Conservation (phyloP, 2,329 filamentous ascomycete genomes). For the Botrytis galanthina region DNA sequence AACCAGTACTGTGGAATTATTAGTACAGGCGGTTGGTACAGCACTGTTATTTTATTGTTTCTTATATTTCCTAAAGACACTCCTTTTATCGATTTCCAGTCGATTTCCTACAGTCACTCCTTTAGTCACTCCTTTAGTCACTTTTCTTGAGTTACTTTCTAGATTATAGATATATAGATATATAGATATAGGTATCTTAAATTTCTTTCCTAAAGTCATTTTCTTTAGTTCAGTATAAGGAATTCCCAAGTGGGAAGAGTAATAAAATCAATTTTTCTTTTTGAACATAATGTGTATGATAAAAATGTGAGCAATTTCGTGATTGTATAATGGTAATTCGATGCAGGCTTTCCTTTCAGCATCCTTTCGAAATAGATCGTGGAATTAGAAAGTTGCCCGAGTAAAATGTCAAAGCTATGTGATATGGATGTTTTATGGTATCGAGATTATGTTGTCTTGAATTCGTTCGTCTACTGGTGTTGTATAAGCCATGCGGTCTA, state of each 20-base stretch:
- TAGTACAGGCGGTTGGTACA: too few species aligned
- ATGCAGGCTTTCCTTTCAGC: background rate
- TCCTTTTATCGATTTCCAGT: background rate
- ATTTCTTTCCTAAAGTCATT: background rate
- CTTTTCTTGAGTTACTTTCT: background rate
- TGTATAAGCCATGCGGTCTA: background rate
- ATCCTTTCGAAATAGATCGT: background rate
- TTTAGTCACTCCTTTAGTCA: background rate
- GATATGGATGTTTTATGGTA: background rate
- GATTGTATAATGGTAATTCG: background rate
- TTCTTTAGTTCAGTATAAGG: background rate
- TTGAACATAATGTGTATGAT: background rate
- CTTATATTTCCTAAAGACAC: background rate
- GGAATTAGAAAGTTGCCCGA: background rate
- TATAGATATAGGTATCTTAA: background rate
- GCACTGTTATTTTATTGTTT: too few species aligned
- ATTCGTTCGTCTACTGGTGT: background rate
- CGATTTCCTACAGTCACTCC: background rate
- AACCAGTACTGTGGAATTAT: too few species aligned
- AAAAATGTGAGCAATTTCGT: background rate
- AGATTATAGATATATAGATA: too few species aligned
- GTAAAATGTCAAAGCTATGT: background rate
- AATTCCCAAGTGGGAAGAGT: background rate
- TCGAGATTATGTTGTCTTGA: background rate
- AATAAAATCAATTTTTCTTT: background rate